phyloP scores from a whole-genome alignment of 768 basidiomycete species.

The Kwoniella sp. region DNA sequence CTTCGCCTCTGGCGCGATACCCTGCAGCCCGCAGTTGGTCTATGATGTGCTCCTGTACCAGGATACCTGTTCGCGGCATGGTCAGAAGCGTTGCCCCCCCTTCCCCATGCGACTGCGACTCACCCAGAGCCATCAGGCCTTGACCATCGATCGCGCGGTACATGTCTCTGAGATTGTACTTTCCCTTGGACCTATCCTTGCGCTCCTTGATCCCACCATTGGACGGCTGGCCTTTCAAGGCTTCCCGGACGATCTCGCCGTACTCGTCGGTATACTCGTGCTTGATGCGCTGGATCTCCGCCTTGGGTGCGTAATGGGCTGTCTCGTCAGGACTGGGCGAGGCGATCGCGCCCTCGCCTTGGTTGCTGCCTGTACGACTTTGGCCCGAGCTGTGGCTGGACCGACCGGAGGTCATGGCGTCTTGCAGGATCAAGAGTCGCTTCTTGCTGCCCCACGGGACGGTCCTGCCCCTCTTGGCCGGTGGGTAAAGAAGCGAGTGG shows the following conservation, averaged over 20 bases:
- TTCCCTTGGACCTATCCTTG: constrained; percentile 4
- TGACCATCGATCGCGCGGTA: constrained; percentile 26
- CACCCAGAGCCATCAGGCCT: constrained; percentile 33
- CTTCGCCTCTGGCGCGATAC: not conserved
- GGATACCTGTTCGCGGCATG: constrained; percentile 4
- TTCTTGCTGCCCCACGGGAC: constrained; percentile 23
- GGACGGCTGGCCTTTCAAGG: not conserved
- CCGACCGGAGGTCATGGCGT: too few relatives aligned
- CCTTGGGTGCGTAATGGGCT: too few relatives aligned
- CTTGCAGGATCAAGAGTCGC: constrained; percentile 5
- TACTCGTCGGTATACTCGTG: constrained; percentile 3
- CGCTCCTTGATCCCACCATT: not conserved
- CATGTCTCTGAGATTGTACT: constrained; percentile 32
- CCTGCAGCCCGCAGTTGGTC: not conserved
- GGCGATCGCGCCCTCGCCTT: not conserved
- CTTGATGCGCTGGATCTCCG: constrained; percentile 4
- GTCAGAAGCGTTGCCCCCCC: not conserved
- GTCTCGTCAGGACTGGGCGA: too few relatives aligned
- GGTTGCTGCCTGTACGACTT: too few relatives aligned
- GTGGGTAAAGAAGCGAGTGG: constrained; percentile 7
- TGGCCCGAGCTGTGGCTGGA: not conserved
- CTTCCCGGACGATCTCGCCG: constrained; percentile 1
- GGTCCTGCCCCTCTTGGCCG: constrained; percentile 1
- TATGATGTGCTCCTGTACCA: constrained; percentile 20
- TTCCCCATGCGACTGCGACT: not conserved